A percentile compares a stretch with the other conserved stretches of the same genome.
These are phyloP conservation scores for Kuraishia cidri DNA, from an alignment of 805 yeast genomes.

Conservation along the genomic window DNA sequence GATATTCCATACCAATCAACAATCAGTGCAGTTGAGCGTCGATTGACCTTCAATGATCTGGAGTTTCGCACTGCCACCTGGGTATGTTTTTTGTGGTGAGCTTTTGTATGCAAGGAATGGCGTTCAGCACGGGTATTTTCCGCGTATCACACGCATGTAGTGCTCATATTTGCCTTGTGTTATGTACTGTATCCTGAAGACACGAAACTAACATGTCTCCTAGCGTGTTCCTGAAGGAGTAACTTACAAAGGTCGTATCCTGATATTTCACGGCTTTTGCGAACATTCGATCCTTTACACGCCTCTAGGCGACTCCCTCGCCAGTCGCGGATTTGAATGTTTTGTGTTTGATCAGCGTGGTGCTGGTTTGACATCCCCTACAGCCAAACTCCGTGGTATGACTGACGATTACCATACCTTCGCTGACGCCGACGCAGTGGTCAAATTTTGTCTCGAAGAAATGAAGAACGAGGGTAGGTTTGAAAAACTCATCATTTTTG, in stretches of 20 bases:
- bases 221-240: constrained; percentile 2
- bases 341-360: constrained; percentile 74
- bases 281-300: constrained; percentile 44
- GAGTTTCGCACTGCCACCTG: too few relatives aligned
- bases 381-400: constrained; percentile 39
- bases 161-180: too few relatives aligned
- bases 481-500: constrained; percentile 42
- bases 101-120: too few relatives aligned
- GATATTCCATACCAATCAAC: too few relatives aligned
- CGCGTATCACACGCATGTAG: too few relatives aligned
- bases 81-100: too few relatives aligned
- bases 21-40: too few relatives aligned
- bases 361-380: constrained; percentile 53
- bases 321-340: constrained; percentile 48
- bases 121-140: too few relatives aligned
- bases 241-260: constrained; percentile 40
- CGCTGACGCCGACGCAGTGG: constrained; percentile 51
- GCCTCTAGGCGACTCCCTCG: constrained; percentile 43
- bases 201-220: too few relatives aligned
- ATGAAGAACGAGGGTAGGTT: constrained; percentile 10
- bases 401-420: constrained; percentile 50
- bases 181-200: too few relatives aligned
- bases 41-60: too few relatives aligned
- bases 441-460: constrained; percentile 32
- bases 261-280: constrained; percentile 66